phyloP scores from a whole-genome alignment of 352 stramenopile species.

The Phytophthora boehmeriae region DNA sequence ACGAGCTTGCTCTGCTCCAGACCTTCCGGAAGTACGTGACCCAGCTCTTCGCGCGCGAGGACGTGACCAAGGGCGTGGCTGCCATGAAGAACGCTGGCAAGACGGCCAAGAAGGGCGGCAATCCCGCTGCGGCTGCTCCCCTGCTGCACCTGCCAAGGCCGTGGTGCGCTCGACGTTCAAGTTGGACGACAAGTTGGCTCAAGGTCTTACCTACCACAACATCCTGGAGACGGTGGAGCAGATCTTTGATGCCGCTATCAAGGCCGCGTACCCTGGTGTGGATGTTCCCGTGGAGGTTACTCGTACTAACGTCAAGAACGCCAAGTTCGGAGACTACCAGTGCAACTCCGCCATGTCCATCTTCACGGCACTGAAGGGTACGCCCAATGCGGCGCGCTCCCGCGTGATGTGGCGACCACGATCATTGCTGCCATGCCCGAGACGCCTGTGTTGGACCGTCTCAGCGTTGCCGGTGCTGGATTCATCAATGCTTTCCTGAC shows the following conservation, averaged over 20 bases:
- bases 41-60: slow-evolving; percentile 57
- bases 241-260: slow-evolving; percentile 77
- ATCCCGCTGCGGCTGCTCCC: slow-evolving; percentile 14
- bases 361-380: slow-evolving; percentile 95
- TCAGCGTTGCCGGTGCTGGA: slow-evolving; percentile 92
- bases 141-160: slow-evolving; percentile 15
- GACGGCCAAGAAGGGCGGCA: slow-evolving; percentile 25
- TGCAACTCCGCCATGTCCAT: slow-evolving; percentile 98
- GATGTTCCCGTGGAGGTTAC: slow-evolving; percentile 66
- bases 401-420: slow-evolving; percentile 86
- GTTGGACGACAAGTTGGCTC: slow-evolving; percentile 52
- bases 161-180: slow-evolving; percentile 48
- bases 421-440: slow-evolving; percentile 90
- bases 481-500: slow-evolving; percentile 98
- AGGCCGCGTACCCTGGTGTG: slow-evolving; percentile 67
- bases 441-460: slow-evolving; percentile 89
- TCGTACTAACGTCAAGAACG: slow-evolving; percentile 80
- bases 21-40: slow-evolving; percentile 74
- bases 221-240: slow-evolving; percentile 76
- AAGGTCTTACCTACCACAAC: slow-evolving; percentile 77
- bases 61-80: slow-evolving; percentile 54
- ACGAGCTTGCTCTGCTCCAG: slow-evolving; percentile 51
- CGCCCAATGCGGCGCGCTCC: slow-evolving; percentile 72
- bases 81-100: slow-evolving; percentile 54
- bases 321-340: slow-evolving; percentile 96